Evolutionary conservation across 2,329 filamentous ascomycete genomes (phyloP), one percentile per base, ranked within the genome.

Genomic region (Alternaria sp.): DNA sequence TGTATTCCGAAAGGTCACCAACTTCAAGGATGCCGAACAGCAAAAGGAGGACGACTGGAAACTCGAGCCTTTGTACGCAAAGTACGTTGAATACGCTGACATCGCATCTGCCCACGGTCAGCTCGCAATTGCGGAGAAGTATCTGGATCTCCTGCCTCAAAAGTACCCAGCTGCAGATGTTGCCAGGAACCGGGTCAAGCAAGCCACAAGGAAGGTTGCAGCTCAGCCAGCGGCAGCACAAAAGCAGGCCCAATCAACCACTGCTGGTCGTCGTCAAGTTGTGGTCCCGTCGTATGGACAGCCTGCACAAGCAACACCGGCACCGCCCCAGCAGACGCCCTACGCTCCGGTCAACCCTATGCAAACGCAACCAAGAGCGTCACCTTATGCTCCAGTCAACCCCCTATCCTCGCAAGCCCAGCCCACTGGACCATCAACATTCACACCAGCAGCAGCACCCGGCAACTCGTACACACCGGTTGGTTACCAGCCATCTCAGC

Each of bases 61-160:
- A 82, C 88, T 99, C 63, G 87, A 89, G 40, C 86, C 90, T 3
- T 84, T 99, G 57, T 99, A 99, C 80, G 90, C 93, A 78, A 97
- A 97, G 82, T 99, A 99, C 77, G 90, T 92, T 26, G 96, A 99
- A 82, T 99, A 98, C 79, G 95, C 96, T 13, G 95, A 99, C 77
- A 94, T 99, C 69, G 89, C 96, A 61, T 93, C 96, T 50, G 89
- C 93, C 7, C 93, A 97, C 75, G 96, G 96, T 12, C 92, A 96
- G 73, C 84, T 99, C 57, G 86, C 89, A 30, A 88, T 93, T 71
- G 96, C 96, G 6, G 91, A 97, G 81, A 94, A 92, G 79, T 99
- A 99, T 76, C 88, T 99, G 44, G 89, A 94, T 75, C 88, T 99
- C 57, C 86, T 99, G 49, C 96, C 96, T 15, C 83, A 86, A 44